Evolutionary conservation across 176 grass and related monocot species (phyloP).

Genomic region (Saccharum spontaneum): DNA sequence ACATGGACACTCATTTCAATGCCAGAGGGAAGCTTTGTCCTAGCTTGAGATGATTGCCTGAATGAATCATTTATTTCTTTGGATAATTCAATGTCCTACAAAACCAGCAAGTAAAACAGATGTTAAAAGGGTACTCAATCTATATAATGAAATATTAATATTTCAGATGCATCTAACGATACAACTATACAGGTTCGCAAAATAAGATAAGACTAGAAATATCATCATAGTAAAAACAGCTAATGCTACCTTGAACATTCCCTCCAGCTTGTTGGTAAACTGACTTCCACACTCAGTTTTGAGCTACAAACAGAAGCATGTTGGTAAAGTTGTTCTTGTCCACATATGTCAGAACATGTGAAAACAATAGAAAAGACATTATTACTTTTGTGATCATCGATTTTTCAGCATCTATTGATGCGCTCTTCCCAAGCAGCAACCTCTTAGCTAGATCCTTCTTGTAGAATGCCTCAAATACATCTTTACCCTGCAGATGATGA

Average conservation of each 20-base stretch:
- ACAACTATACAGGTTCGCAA: conserved; percentile 10
- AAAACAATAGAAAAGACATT: conserved; percentile 11
- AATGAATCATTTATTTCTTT: conserved; percentile 99
- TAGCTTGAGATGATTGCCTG: conserved; percentile 97
- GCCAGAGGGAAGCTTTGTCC: conserved; percentile 93
- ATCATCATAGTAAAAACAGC: conserved; percentile 10
- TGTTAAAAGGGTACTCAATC: conserved; percentile 7
- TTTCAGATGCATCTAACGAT: not conserved
- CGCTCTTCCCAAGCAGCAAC: conserved; percentile 93
- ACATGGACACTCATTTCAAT: conserved; percentile 99
- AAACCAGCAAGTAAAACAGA: conserved; percentile 11
- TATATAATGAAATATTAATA: conserved; percentile 8
- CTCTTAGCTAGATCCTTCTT: conserved; percentile 99
- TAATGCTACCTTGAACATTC: conserved; percentile 94
- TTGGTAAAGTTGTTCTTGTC: conserved; percentile 12
- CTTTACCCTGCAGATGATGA: conserved; percentile 76
- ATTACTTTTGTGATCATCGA: conserved; percentile 99
- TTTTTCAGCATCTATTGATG: conserved; percentile 98
- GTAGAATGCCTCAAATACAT: conserved; percentile 99
- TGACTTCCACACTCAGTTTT: conserved; percentile 99
- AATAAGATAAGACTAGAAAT: conserved; percentile 19
- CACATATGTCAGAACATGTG: conserved; percentile 19
- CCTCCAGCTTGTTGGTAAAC: conserved; percentile 99
- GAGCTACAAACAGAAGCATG: conserved; percentile 63
- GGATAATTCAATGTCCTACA: conserved; percentile 91